Evolutionary conservation across 2,329 filamentous ascomycete species (phyloP), one percentile per base, ranked within the genome.

Genomic region (Alternaria sp.): DNA sequence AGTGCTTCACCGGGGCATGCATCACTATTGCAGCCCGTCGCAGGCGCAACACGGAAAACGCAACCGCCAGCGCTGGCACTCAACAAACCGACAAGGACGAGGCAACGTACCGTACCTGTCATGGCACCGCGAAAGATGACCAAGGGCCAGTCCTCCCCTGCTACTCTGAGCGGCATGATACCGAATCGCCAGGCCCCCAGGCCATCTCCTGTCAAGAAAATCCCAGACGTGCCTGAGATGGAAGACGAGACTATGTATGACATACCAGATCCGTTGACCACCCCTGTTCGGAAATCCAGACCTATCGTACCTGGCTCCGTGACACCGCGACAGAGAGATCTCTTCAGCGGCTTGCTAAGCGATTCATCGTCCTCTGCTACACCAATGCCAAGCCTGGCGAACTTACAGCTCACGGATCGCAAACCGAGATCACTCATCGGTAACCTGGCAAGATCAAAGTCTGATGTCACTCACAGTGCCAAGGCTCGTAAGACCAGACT

Each of bases 191-290:
- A 66, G 8, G 53, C 59, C 13, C 26, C 64, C 2, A 68, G 69
- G 28, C 66, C 68, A 32, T 63, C 71, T n/a, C 65, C 66, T 40
- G 32, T 67, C 12, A 54, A 56, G 13, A 62, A 68, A 54, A 45
- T 55, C 3, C 57, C 67, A 9, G 69, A 73, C 45, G 45, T 64
- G 15, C 52, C 65, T 9, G 57, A 62, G 17, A 36, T 61, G 8
- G 75, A 78, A 15, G 76, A 78, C 46, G 71, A 76, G 45, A 78
- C 75, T 6, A 79, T 79, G 76, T 78, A 79, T 52, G 76, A 78
- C n/a, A 75, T 78, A 25, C 69, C 63, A 54, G 69, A 73, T 13
- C 44, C 70, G 17, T 53, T 65, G 1, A 67, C 70, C 15, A 77
- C 77, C 12, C 65, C 68, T 49, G 63, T 60, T 25, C 70, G 65